Conservation (phyloP, 805 yeast species). For the Priceomyces castillae region DNA sequence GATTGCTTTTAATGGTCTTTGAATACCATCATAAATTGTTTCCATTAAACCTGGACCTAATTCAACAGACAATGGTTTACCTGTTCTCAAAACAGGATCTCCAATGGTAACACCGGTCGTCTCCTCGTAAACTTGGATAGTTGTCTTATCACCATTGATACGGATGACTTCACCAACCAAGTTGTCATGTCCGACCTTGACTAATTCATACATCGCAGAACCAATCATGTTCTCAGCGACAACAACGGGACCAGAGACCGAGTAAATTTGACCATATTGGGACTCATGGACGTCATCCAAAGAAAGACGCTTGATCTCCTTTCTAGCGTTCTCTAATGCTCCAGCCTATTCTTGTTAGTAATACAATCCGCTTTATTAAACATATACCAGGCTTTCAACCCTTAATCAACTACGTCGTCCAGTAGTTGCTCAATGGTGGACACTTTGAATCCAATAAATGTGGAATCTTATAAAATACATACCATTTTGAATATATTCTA, state of each 20-base stretch:
- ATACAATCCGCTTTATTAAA: not conserved
- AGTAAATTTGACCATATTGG: slow-evolving; percentile 83
- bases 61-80: slow-evolving; percentile 98
- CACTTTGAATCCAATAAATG: not conserved
- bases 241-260: slow-evolving; percentile 97
- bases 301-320: slow-evolving; percentile 82
- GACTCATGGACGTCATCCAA: slow-evolving; percentile 70
- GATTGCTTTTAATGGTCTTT: slow-evolving; percentile 95
- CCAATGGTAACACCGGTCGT: slow-evolving; percentile 99
- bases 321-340: slow-evolving; percentile 95
- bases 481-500: slow-evolving; percentile 7
- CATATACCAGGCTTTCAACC: not conserved
- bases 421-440: not conserved
- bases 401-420: not conserved
- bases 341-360: slow-evolving; percentile 63
- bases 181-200: slow-evolving; percentile 94
- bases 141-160: slow-evolving; percentile 94
- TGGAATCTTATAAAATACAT: not conserved
- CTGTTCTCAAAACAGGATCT: slow-evolving; percentile 97
- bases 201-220: slow-evolving; percentile 99
- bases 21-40: slow-evolving; percentile 98
- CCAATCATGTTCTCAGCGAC: slow-evolving; percentile 99
- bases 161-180: slow-evolving; percentile 98
- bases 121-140: slow-evolving; percentile 98
- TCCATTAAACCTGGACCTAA: slow-evolving; percentile 99